Evolutionary conservation across 768 basidiomycete genomes (phyloP).

Genomic region (Suillus alpinus): DNA sequence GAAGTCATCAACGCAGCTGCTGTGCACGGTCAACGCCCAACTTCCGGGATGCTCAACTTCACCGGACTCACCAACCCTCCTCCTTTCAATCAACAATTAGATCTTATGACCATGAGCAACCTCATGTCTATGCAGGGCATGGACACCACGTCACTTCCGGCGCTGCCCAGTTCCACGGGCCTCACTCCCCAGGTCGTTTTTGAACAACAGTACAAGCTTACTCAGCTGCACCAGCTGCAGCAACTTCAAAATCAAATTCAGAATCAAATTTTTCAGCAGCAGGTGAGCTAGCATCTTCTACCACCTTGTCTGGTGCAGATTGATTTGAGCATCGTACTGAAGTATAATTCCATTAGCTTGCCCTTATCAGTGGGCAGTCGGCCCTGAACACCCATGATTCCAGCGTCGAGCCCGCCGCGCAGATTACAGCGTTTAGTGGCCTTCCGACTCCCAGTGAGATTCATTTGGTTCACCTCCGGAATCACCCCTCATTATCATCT

Average conservation of each 20-base stretch:
- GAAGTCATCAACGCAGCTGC: conserved; percentile 7
- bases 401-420: conserved; percentile 33
- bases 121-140: conserved; percentile 50
- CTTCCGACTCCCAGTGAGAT: conserved; percentile 68
- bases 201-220: conserved; percentile 77
- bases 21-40: conserved; percentile 14
- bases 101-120: conserved; percentile 42
- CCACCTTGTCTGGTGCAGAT: conserved; percentile 15
- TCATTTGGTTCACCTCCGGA: conserved; percentile 15
- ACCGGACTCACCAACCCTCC: conserved; percentile 9
- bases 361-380: conserved; percentile 55
- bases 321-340: conserved; percentile 6
- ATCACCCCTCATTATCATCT: conserved; percentile 12
- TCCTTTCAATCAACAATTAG: conserved; percentile 39
- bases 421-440: conserved; percentile 40
- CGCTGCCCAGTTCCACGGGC: conserved; percentile 18
- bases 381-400: conserved; percentile 35
- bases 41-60: conserved; percentile 3
- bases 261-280: conserved; percentile 86
- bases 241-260: conserved; percentile 83
- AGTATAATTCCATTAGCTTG: conserved; percentile 45
- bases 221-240: conserved; percentile 74
- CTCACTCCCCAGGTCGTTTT: conserved; percentile 51
- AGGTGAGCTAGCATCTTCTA: conserved; percentile 47
- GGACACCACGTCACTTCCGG: conserved; percentile 20